Percentiles rank a stretch among this genome's conserved stretches.
Conservation (phyloP, 768 basidiomycete genomes). For the Phanerodontia chrysosporium region DNA sequence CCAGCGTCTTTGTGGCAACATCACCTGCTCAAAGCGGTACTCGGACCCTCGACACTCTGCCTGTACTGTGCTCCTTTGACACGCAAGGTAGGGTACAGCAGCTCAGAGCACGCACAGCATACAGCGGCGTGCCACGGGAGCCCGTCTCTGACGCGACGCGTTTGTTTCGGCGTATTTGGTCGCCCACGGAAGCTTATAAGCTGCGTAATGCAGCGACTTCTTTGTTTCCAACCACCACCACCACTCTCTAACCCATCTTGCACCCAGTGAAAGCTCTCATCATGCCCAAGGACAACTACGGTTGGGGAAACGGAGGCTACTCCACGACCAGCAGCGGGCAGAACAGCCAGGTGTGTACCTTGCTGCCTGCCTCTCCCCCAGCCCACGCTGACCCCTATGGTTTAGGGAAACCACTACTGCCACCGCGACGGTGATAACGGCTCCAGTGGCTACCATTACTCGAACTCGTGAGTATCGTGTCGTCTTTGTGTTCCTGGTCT, state of each 20-base stretch:
- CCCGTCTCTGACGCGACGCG: too few relatives aligned
- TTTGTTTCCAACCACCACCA: neutral
- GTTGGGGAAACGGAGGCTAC: neutral
- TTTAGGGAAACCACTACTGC: slow-evolving; percentile 61
- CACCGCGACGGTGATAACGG: slow-evolving; percentile 42
- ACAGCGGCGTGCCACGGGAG: too few relatives aligned
- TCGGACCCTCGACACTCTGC: too few relatives aligned
- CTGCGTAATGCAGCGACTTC: neutral
- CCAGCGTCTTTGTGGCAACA: too few relatives aligned
- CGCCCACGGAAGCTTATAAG: too few relatives aligned
- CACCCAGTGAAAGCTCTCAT: neutral
- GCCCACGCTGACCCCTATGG: neutral
- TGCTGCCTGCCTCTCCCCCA: neutral
- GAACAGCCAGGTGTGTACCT: slow-evolving; percentile 44
- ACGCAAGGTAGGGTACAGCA: too few relatives aligned
- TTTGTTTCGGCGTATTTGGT: too few relatives aligned
- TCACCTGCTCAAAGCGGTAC: too few relatives aligned
- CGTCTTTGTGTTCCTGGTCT: neutral
- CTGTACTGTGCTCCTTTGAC: too few relatives aligned
- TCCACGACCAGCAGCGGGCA: slow-evolving; percentile 29
- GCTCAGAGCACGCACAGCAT: too few relatives aligned
- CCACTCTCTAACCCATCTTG: neutral
- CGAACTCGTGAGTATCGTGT: slow-evolving; percentile 42
- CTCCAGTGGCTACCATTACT: slow-evolving; percentile 54
- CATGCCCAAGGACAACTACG: slow-evolving; percentile 3